phyloP scores from a whole-genome alignment of 805 yeast species.

The Teunomyces pallodes region DNA sequence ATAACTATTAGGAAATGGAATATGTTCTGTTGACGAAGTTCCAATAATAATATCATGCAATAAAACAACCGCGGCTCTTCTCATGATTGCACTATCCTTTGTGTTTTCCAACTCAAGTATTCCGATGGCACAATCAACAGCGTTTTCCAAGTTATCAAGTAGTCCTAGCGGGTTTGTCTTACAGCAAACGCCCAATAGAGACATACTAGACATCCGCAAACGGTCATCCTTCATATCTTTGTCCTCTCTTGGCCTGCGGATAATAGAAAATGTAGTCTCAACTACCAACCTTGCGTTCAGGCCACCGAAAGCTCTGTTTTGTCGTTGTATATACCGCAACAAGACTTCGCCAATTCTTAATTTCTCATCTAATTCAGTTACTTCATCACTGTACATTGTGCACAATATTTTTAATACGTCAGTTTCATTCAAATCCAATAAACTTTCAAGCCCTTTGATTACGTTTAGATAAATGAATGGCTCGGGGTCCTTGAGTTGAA shows the following conservation, averaged over 20 bases:
- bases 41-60: constrained; percentile 58
- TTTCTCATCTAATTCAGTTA: constrained; percentile 56
- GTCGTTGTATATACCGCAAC: constrained; percentile 50
- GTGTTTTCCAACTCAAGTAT: constrained; percentile 57
- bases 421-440: constrained; percentile 46
- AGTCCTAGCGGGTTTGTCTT: constrained; percentile 58
- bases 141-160: constrained; percentile 45
- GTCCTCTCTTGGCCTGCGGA: constrained; percentile 24
- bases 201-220: constrained; percentile 82
- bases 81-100: constrained; percentile 51
- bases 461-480: constrained; percentile 85
- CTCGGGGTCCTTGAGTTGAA: constrained; percentile 71
- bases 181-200: constrained; percentile 73
- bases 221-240: constrained; percentile 49
- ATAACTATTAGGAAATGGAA: constrained; percentile 50
- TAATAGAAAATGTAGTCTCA: constrained; percentile 38
- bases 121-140: constrained; percentile 77
- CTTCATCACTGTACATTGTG: constrained; percentile 32
- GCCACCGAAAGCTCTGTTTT: constrained; percentile 50
- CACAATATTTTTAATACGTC: constrained; percentile 37
- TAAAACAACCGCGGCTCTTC: constrained; percentile 73
- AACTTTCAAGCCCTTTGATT: constrained; percentile 69
- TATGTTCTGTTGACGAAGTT: constrained; percentile 44
- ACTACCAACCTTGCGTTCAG: constrained; percentile 42
- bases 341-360: constrained; percentile 82